Evolutionary conservation across 768 basidiomycete genomes (phyloP).

Genomic region (Pleurotus eryngii): DNA sequence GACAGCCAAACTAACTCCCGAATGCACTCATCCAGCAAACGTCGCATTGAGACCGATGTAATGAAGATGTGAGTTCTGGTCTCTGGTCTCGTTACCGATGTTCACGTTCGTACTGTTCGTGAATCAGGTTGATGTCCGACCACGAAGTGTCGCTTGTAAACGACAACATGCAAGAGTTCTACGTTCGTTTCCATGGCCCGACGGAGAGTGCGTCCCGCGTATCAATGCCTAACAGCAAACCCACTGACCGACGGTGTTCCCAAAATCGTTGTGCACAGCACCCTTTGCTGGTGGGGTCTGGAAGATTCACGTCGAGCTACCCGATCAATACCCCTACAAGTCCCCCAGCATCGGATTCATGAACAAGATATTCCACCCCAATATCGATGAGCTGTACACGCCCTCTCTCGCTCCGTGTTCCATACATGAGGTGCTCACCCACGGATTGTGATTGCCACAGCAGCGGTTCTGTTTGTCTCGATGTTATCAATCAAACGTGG

Average conservation of each 20-base stretch:
- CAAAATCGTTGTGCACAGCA: slow-evolving; percentile 43
- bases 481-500: slow-evolving; percentile 99
- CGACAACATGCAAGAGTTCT: slow-evolving; percentile 99
- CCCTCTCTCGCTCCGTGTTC: not conserved
- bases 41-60: slow-evolving; percentile 97
- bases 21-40: slow-evolving; percentile 80
- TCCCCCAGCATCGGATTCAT: slow-evolving; percentile 99
- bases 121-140: slow-evolving; percentile 89
- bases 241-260: slow-evolving; percentile 3
- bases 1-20: slow-evolving; percentile 12
- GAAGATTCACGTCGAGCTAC: slow-evolving; percentile 99
- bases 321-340: slow-evolving; percentile 98
- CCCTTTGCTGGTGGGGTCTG: slow-evolving; percentile 97
- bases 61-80: slow-evolving; percentile 83
- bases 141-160: slow-evolving; percentile 97
- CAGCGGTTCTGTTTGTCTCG: slow-evolving; percentile 96
- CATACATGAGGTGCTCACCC: slow-evolving; percentile 3
- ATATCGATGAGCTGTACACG: slow-evolving; percentile 95
- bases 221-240: not conserved
- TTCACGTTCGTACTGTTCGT: slow-evolving; percentile 8
- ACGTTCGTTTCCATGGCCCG: slow-evolving; percentile 93
- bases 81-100: not conserved
- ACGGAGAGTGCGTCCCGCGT: slow-evolving; percentile 71
- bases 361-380: slow-evolving; percentile 99
- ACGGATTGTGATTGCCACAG: slow-evolving; percentile 34